phyloP scores from a whole-genome alignment of 192 early-diverging fungal species.

The Coemansia sp. region DNA sequence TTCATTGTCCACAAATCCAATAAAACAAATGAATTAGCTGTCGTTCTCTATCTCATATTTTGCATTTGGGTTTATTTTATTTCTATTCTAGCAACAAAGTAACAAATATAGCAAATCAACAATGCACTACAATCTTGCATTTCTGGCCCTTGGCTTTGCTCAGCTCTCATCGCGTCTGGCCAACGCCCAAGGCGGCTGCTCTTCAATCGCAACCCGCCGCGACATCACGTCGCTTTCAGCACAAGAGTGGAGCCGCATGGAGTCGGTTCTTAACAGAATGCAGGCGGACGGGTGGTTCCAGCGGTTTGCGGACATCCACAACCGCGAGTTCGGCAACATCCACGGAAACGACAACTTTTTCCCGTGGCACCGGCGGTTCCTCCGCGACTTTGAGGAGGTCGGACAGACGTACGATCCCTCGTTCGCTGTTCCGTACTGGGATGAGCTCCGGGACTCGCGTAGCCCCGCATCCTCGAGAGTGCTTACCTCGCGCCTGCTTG shows the following conservation, averaged over 20 bases:
- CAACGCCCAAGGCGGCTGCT: constrained; percentile 40
- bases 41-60: too few species aligned
- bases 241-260: constrained; percentile 41
- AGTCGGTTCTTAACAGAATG: constrained; percentile 40
- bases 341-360: constrained; percentile 58
- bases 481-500: constrained; percentile 30
- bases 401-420: constrained; percentile 50
- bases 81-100: not conserved
- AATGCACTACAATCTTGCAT: not conserved
- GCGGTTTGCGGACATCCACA: constrained; percentile 47
- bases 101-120: not conserved
- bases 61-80: not conserved
- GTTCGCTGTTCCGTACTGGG: constrained; percentile 63
- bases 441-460: constrained; percentile 58
- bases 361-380: constrained; percentile 58
- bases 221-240: constrained; percentile 44
- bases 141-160: constrained; percentile 12
- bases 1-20: too few species aligned
- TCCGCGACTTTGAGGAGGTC: constrained; percentile 56
- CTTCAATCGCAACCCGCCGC: constrained; percentile 23
- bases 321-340: constrained; percentile 48
- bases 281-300: constrained; percentile 48
- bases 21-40: too few species aligned
- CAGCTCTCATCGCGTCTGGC: constrained; percentile 22
- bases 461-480: constrained; percentile 46